Percentiles rank a stretch among this genome's conserved stretches.
These are phyloP conservation scores for Nelumbo lutea DNA, from an alignment of 164 flowering plant species.

Conservation along the genomic window DNA sequence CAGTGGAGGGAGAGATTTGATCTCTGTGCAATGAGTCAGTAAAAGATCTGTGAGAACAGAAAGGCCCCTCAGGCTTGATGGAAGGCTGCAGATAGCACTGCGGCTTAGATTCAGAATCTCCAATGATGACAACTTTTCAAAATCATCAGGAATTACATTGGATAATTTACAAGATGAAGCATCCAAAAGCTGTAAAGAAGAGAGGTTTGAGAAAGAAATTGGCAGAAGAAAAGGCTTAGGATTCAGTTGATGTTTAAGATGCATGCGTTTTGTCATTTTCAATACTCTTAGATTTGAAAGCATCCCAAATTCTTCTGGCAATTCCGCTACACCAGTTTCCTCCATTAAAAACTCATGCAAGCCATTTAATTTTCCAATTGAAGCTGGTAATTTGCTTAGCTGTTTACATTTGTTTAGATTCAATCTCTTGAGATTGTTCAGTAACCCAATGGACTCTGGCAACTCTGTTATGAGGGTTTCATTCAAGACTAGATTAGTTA, in stretches of 20 bases:
- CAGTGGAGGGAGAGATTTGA: conserved; percentile 35
- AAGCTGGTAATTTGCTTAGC: conserved; percentile 30
- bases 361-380: conserved; percentile 31
- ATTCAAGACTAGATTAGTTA: conserved; percentile 16
- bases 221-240: conserved; percentile 17
- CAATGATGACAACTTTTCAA: conserved; percentile 31
- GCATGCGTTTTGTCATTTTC: conserved; percentile 7
- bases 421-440: conserved; percentile 27
- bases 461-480: conserved; percentile 20
- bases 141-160: conserved; percentile 34
- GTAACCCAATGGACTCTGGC: conserved; percentile 41
- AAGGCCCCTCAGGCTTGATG: conserved; percentile 31
- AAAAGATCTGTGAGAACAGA: conserved; percentile 22
- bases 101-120: conserved; percentile 26
- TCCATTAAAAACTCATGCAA: conserved; percentile 19
- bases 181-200: conserved; percentile 24
- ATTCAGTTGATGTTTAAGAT: not conserved
- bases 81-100: conserved; percentile 30
- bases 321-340: conserved; percentile 25
- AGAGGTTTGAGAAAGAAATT: conserved; percentile 34
- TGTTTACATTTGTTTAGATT: conserved; percentile 26
- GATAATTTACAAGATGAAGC: conserved; percentile 32
- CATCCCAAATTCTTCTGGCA: conserved; percentile 34
- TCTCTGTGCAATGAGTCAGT: conserved; percentile 24
- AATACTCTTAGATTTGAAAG: conserved; percentile 5